phyloP scores from a whole-genome alignment of 352 stramenopile species.

The Achlya hypogyna region DNA sequence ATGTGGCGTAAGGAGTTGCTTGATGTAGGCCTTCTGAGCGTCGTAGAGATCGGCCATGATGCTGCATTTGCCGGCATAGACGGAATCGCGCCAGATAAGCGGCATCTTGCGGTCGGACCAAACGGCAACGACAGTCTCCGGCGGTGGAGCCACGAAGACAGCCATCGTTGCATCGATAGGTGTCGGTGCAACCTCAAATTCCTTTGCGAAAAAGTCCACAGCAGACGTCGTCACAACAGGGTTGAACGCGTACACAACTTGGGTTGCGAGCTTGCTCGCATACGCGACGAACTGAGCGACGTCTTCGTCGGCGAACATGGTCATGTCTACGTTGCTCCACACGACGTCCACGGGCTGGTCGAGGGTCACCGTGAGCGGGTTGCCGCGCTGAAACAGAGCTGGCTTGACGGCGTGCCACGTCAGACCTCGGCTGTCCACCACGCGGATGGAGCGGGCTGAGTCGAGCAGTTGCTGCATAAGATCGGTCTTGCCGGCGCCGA shows the following conservation, averaged over 20 bases:
- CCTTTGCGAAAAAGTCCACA: not conserved
- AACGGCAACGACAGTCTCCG: not conserved
- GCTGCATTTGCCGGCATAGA: slow-evolving; percentile 7
- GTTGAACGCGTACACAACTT: not conserved
- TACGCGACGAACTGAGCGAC: slow-evolving; percentile 1
- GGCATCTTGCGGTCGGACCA: slow-evolving; percentile 19
- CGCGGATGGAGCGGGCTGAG: not conserved
- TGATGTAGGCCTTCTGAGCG: slow-evolving; percentile 16
- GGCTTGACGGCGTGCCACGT: not conserved
- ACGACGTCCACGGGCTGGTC: slow-evolving; percentile 6
- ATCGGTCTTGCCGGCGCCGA: not conserved
- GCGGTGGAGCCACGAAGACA: not conserved
- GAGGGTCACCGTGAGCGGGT: not conserved
- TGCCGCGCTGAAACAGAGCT: slow-evolving; percentile 7
- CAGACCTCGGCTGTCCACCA: slow-evolving; percentile 11
- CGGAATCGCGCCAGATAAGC: slow-evolving; percentile 17
- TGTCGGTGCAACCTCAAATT: not conserved
- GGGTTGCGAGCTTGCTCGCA: not conserved
- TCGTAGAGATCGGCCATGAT: slow-evolving; percentile 18
- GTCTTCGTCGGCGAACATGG: not conserved
- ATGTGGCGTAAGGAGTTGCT: not conserved
- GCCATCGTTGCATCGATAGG: not conserved
- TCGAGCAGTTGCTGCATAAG: slow-evolving; percentile 9
- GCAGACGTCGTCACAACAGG: not conserved
- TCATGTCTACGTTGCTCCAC: slow-evolving; percentile 16